These are phyloP conservation scores for Inonotus obliquus DNA, from an alignment of 1,284 basidiomycete genomes.

Conservation along the genomic window DNA sequence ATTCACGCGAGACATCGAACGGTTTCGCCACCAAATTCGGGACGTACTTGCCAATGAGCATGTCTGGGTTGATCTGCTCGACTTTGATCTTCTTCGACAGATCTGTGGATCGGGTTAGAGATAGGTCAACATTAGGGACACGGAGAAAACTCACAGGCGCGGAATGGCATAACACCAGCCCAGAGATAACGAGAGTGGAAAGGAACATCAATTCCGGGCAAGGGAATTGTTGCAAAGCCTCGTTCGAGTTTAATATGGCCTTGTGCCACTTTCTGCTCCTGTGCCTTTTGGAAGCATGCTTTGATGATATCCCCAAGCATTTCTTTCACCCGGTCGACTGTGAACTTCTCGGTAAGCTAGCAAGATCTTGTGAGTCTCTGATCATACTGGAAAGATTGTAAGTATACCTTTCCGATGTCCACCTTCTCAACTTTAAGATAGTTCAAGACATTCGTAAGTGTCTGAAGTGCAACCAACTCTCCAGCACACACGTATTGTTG, in stretches of 20 bases:
- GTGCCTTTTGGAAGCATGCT: slow-evolving; percentile 74
- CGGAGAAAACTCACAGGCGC: slow-evolving; percentile 62
- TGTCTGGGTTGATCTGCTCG: slow-evolving; percentile 85
- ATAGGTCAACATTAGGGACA: slow-evolving; percentile 9
- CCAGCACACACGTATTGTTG: slow-evolving; percentile 99
- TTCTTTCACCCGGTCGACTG: slow-evolving; percentile 86
- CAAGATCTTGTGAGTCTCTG: background rate
- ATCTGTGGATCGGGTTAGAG: slow-evolving; percentile 46
- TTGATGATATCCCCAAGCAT: slow-evolving; percentile 90
- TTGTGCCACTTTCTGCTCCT: slow-evolving; percentile 75
- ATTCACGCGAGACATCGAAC: slow-evolving; percentile 86
- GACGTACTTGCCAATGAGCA: slow-evolving; percentile 92
- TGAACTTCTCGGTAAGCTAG: slow-evolving; percentile 80
- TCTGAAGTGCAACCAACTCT: slow-evolving; percentile 89
- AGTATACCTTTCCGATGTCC: slow-evolving; percentile 84
- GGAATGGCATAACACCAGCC: slow-evolving; percentile 98
- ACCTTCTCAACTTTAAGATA: slow-evolving; percentile 97
- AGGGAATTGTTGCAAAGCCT: slow-evolving; percentile 93
- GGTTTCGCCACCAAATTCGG: slow-evolving; percentile 96
- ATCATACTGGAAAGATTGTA: background rate
- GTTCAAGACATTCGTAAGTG: slow-evolving; percentile 94
- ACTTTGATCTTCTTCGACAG: slow-evolving; percentile 97
- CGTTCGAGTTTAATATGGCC: slow-evolving; percentile 95
- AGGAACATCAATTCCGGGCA: slow-evolving; percentile 97
- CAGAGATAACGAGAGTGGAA: slow-evolving; percentile 99